Base-by-base conservation (phyloP, 129 eudicot genomes). In the Pulicaria dysenterica region DNA sequence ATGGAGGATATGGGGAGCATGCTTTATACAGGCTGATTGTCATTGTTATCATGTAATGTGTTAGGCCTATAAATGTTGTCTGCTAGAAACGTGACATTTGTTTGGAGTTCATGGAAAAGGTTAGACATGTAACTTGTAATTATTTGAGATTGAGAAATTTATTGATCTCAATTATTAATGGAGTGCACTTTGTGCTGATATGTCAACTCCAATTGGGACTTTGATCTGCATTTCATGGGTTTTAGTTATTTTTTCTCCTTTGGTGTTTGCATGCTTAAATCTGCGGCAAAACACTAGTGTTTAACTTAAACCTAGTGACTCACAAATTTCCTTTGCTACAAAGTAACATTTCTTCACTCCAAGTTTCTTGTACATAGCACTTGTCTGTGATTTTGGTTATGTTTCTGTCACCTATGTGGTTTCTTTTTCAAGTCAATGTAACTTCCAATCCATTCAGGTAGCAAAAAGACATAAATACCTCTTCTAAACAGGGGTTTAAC, bases 61-160 rank as follows among this genome's bases (percentile, higher is more conserved):
- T n/a, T 85, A 94, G 99, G 91, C 99, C 99, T 58, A 85, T 94
- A 58, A 94, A 94, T 79, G 93, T 94, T 64, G 97, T 94, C 78
- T 94, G 99, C 93, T 94, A 97, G 99, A 94, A 88, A 84, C 99
- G 99, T 60, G 97, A 97, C 24, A 94, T 94, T 57, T 94, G 99
- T 81, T 76, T 94, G 91, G 99, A 94, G 83, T 94, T 85, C 78
- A 82, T 90, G 99, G 99, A 94, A 66, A 94, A 94, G 97, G 99
- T 94, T 82, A 58, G 85, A 19, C 56, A 9, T 50, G 58, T 49
- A 12, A 55, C 72, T 73, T 19, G 53, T 73, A 63, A 16, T 40
- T 46, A 17, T 51, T n/a, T 64, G 44, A 14, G 3, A 54, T 34
- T 11, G 38, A 41, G 64, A 0, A 31, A 40, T 55, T 16, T 13